Evolutionary conservation across 78 protist genomes (phyloP).

Genomic region (Isochrysis galbana): DNA sequence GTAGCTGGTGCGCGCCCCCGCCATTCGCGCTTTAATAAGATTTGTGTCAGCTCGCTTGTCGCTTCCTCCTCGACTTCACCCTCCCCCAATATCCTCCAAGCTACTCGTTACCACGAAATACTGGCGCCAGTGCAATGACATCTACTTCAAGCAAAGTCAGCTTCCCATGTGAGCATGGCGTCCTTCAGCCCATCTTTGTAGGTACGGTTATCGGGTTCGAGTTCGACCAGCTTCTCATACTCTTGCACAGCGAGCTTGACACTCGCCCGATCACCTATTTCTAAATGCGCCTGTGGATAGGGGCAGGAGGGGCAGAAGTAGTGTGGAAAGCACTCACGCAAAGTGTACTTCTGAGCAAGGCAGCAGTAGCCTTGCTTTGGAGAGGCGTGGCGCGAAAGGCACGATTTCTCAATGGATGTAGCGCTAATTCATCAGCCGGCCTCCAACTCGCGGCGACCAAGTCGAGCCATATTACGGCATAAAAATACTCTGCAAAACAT

Average conservation of each 20-base stretch:
- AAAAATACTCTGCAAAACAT: too few relatives aligned
- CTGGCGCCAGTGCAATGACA: too few relatives aligned
- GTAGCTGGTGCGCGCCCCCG: too few relatives aligned
- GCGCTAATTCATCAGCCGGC: not conserved
- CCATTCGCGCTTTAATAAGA: too few relatives aligned
- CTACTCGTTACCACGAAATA: too few relatives aligned
- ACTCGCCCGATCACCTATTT: not conserved
- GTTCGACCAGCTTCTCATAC: not conserved
- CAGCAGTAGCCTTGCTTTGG: too few relatives aligned
- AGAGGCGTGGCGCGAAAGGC: too few relatives aligned
- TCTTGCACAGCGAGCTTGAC: not conserved
- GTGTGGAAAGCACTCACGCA: not conserved
- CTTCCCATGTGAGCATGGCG: slow-evolving; percentile 25
- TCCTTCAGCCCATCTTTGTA: not conserved
- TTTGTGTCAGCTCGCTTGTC: too few relatives aligned
- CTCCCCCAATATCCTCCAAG: too few relatives aligned
- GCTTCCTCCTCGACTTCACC: too few relatives aligned
- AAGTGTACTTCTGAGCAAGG: not conserved
- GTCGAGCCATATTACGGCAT: too few relatives aligned
- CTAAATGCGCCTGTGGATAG: not conserved
- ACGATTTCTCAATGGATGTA: not conserved
- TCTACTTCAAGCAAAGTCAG: not conserved
- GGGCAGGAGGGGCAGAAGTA: not conserved
- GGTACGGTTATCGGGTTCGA: not conserved
- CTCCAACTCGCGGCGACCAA: not conserved